phyloP scores from a whole-genome alignment of 805 yeast genomes.

The Trichomonascus vanleenenianus region DNA sequence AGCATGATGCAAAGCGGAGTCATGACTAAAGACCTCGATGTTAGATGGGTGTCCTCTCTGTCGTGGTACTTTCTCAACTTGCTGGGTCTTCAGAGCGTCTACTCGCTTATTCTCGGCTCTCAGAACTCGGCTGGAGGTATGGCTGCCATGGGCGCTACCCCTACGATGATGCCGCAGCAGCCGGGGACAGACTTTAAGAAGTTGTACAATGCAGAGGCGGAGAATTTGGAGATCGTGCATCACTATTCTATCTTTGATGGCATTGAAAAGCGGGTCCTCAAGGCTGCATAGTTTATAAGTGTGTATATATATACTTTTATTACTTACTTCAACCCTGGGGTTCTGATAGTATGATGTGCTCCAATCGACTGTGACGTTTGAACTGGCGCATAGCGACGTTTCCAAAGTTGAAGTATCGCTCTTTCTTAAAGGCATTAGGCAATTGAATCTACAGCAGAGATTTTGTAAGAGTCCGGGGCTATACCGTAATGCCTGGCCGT shows the following conservation, averaged over 20 bases:
- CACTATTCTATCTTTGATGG: slow-evolving; percentile 51
- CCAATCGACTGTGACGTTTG: too few species aligned
- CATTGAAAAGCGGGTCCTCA: slow-evolving; percentile 48
- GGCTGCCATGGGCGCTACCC: slow-evolving; percentile 20
- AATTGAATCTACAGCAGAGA: too few species aligned
- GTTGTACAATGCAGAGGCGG: slow-evolving; percentile 61
- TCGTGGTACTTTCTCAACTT: slow-evolving; percentile 94
- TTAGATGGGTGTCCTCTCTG: slow-evolving; percentile 84
- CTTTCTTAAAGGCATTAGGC: too few species aligned
- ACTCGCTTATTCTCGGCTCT: slow-evolving; percentile 56
- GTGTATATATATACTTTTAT: too few species aligned
- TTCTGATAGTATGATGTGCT: too few species aligned
- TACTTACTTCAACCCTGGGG: too few species aligned
- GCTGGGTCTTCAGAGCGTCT: slow-evolving; percentile 74
- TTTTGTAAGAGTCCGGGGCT: too few species aligned
- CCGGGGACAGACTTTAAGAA: slow-evolving; percentile 46
- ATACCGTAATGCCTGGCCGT: too few species aligned
- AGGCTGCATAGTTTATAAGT: too few species aligned
- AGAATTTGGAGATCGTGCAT: slow-evolving; percentile 56
- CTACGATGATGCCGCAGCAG: slow-evolving; percentile 45
- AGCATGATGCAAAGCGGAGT: slow-evolving; percentile 88
- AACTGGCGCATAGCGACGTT: too few species aligned
- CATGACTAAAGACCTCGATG: slow-evolving; percentile 76
- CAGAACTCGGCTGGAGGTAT: slow-evolving; percentile 26
- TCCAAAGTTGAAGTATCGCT: too few species aligned